These are phyloP conservation scores for Globisporangium okanoganense DNA, from an alignment of 352 stramenopile species.

Conservation along the genomic window DNA sequence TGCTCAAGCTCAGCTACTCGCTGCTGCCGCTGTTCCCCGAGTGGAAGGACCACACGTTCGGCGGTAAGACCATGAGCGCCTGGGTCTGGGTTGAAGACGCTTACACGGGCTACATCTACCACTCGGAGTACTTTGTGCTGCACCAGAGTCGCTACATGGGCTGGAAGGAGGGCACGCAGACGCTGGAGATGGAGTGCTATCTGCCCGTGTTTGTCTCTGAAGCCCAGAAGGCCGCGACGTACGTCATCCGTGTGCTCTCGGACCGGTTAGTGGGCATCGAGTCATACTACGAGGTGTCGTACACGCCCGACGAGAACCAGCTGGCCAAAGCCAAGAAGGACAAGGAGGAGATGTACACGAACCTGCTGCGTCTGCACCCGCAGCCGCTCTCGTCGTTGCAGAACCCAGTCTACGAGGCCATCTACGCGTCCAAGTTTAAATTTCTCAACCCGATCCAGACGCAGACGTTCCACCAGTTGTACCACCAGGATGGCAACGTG, in stretches of 20 bases:
- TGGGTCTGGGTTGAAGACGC: constrained; percentile 99
- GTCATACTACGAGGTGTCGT: constrained; percentile 72
- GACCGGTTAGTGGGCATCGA: constrained; percentile 98
- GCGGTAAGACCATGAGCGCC: constrained; percentile 72
- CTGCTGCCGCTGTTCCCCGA: constrained; percentile 61
- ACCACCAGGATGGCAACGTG: constrained; percentile 95
- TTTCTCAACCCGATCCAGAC: constrained; percentile 96
- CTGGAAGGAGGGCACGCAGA: constrained; percentile 60
- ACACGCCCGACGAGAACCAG: constrained; percentile 35
- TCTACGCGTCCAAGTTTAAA: constrained; percentile 90
- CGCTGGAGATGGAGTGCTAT: constrained; percentile 92
- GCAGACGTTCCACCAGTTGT: constrained; percentile 97
- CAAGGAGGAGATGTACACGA: constrained; percentile 74
- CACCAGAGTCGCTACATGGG: constrained; percentile 70
- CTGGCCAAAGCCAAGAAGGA: constrained; percentile 41
- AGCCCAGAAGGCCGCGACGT: constrained; percentile 80
- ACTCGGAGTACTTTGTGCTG: constrained; percentile 90
- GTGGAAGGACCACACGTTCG: constrained; percentile 61
- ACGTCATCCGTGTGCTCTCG: constrained; percentile 94
- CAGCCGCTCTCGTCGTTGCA: constrained; percentile 92
- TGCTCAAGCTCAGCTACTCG: constrained; percentile 91
- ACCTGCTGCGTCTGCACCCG: constrained; percentile 93
- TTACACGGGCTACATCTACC: constrained; percentile 90
- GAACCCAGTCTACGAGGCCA: constrained; percentile 86
- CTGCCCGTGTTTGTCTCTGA: constrained; percentile 95